Base-by-base conservation (phyloP, 2,329 filamentous ascomycete genomes). In the Mollisiaceae sp. region DNA sequence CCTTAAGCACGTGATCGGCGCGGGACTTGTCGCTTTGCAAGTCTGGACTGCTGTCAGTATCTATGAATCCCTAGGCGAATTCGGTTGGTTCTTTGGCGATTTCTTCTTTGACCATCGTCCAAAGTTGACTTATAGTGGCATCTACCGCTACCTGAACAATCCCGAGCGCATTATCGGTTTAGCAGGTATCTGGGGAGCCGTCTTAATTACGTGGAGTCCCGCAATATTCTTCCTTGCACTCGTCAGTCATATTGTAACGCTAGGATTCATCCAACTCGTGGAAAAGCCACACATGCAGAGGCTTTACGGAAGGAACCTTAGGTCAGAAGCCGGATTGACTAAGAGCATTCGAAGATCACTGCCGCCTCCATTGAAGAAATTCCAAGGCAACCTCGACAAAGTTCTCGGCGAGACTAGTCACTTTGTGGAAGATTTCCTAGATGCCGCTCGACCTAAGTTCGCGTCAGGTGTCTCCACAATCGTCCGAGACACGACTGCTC, bases 221-320 rank as follows among this genome's bases (percentile, higher is more conserved):
- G 84, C 91, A 4, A 90, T 99, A 70, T 96, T 97, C 76, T 87
- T 93, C 75, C 85, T 98, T 71, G 94, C 95, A 1, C 81, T 97
- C 24, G 78, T 94, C 41, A 93, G 92, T 70, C 95, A 99, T 75
- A 86, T 94, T 38, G 82, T 97, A 59, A 95, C 91, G 1, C 82
- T 98, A 38, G 88, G 84, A 36, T 97, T 97, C 80, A 92, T 99
- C 62, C 92, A 97, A 65, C 91, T 94, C 70, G 91, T 99, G 11
- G 95, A 99, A 79, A 90, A 94, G 66, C 95, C 94, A 15, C 95
- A 99, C 78, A 98, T 99, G 94, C 92, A 97, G 77, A 98, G 97
- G 83, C 86, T 98, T 20, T 99, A 99, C 75, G 94, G 95, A 50
- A 85, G 89, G 72, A 90, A 89, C 72, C 82, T 99, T 55, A 90